These are phyloP conservation scores for Grifola frondosa DNA, from an alignment of 1,284 basidiomycete genomes.

Conservation along the genomic window DNA sequence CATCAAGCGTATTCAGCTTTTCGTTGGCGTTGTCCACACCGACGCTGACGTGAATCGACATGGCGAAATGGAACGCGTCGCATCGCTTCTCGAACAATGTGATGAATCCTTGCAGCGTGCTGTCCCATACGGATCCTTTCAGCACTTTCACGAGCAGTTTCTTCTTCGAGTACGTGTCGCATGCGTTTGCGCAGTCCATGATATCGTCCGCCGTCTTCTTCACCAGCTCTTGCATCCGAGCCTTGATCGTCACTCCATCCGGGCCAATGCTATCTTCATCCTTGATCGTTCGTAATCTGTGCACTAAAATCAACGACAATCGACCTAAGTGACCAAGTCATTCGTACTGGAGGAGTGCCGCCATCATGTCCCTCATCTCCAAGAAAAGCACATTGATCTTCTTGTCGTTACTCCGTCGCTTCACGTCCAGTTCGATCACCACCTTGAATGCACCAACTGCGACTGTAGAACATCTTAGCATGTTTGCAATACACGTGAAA, in stretches of 20 bases:
- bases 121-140: constrained; percentile 19
- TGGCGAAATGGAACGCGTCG: constrained; percentile 31
- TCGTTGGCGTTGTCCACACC: constrained; percentile 33
- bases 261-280: constrained; percentile 12
- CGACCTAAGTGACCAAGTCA: neutral
- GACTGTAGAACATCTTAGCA: constrained; percentile 24
- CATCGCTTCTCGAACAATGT: constrained; percentile 31
- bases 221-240: constrained; percentile 17
- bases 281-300: constrained; percentile 20
- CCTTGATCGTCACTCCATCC: constrained; percentile 13
- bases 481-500: neutral
- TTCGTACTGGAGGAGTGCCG: constrained; percentile 39
- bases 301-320: neutral
- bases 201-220: constrained; percentile 27
- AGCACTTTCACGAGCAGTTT: constrained; percentile 35
- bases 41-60: constrained; percentile 34
- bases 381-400: constrained; percentile 35
- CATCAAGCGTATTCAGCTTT: constrained; percentile 29
- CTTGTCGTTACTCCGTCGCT: constrained; percentile 41
- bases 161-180: constrained; percentile 34
- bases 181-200: constrained; percentile 29
- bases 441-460: constrained; percentile 43
- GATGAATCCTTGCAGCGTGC: constrained; percentile 20
- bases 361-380: constrained; percentile 35
- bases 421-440: constrained; percentile 38